phyloP scores from a whole-genome alignment of 768 basidiomycete species.

The Tulasnella sp. region DNA sequence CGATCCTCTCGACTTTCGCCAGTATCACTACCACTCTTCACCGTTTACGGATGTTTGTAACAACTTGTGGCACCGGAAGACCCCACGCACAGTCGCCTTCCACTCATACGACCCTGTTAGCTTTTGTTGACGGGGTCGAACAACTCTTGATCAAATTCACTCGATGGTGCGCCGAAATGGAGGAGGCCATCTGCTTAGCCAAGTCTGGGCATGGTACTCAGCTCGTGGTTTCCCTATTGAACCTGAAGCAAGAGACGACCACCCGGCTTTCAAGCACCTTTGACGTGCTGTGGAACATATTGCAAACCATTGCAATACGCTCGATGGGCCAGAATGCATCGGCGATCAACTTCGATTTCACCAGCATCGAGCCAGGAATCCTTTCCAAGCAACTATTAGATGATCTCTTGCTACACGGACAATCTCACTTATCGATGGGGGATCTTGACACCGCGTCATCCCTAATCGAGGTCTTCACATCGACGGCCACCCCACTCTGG shows the following conservation, averaged over 20 bases:
- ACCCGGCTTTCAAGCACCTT: slow-evolving; percentile 49
- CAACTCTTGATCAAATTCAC: slow-evolving; percentile 46
- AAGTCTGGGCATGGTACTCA: slow-evolving; percentile 35
- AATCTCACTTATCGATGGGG: slow-evolving; percentile 46
- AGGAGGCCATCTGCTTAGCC: slow-evolving; percentile 55
- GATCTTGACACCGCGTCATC: slow-evolving; percentile 42
- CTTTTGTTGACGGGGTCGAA: slow-evolving; percentile 66
- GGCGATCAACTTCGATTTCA: slow-evolving; percentile 24
- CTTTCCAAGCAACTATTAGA: slow-evolving; percentile 51
- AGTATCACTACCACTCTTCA: slow-evolving; percentile 46
- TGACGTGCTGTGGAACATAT: slow-evolving; percentile 41
- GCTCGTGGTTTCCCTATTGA: slow-evolving; percentile 52
- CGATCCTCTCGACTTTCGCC: slow-evolving; percentile 49
- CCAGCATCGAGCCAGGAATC: slow-evolving; percentile 37
- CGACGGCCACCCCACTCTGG: slow-evolving; percentile 62
- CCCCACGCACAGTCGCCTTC: slow-evolving; percentile 28
- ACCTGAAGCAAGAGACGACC: slow-evolving; percentile 45
- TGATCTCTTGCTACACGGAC: slow-evolving; percentile 42
- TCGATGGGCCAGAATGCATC: slow-evolving; percentile 22
- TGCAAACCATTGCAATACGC: slow-evolving; percentile 25
- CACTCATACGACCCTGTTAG: slow-evolving; percentile 45
- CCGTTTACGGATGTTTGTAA: slow-evolving; percentile 52
- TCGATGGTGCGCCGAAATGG: slow-evolving; percentile 55
- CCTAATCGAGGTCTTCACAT: slow-evolving; percentile 50
- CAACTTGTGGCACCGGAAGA: no score